Evolutionary conservation across 2,329 filamentous ascomycete genomes (phyloP).

Genomic region (Phyllosticta citriasiana): DNA sequence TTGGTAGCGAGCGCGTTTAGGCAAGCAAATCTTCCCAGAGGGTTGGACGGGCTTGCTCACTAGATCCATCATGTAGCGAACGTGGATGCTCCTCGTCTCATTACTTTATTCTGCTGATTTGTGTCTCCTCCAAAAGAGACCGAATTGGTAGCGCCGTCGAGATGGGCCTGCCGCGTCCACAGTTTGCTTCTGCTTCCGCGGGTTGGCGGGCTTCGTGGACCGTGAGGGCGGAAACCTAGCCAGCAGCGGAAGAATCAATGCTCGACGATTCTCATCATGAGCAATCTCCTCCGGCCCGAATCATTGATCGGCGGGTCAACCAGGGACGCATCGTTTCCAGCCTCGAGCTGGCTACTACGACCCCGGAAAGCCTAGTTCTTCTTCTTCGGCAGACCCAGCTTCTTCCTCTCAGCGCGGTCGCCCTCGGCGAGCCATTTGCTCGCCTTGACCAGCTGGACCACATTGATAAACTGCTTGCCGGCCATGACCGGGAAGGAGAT

Average conservation of each 20-base stretch:
- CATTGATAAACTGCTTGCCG: conserved; percentile 86
- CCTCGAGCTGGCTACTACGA: not conserved
- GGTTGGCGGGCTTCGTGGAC: not conserved
- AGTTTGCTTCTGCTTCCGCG: not conserved
- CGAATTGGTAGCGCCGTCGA: not conserved
- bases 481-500: conserved; percentile 81
- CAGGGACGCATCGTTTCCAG: not conserved
- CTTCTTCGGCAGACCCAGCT: conserved; percentile 29
- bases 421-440: conserved; percentile 87
- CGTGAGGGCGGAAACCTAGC: not conserved
- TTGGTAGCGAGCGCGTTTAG: not conserved
- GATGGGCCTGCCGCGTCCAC: not conserved
- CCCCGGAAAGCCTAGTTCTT: conserved; percentile 14
- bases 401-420: conserved; percentile 57
- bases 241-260: not conserved
- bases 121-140: not conserved
- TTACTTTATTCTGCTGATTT: not conserved
- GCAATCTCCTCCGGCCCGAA: not conserved
- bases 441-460: conserved; percentile 88
- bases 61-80: not conserved
- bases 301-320: not conserved
- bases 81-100: not conserved
- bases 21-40: not conserved
- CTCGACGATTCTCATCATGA: not conserved
- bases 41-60: not conserved